Percentiles rank a stretch among this genome's conserved stretches.
Evolutionary conservation across 1,284 basidiomycete species (phyloP).

Genomic region (Bjerkandera adusta): DNA sequence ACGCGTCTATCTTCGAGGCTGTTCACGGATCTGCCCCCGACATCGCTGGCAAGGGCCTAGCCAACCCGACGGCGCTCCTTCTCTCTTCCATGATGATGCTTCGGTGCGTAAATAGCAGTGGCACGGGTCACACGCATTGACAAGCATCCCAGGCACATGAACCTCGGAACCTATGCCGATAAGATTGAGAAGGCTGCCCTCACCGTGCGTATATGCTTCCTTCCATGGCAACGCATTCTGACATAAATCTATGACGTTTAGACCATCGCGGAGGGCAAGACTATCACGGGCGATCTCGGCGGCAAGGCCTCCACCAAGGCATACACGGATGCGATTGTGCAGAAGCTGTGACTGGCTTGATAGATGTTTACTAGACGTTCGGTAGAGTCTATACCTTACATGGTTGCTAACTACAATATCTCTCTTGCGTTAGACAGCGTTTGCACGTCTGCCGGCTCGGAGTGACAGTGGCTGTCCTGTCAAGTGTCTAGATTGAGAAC

Average conservation of each 20-base stretch:
- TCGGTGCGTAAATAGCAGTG: conserved; percentile 48
- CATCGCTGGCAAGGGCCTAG: conserved; percentile 90
- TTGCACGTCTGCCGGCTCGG: conserved; percentile 1
- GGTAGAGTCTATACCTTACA: conserved; percentile 24
- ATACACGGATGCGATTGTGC: conserved; percentile 87
- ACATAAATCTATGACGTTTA: conserved; percentile 33
- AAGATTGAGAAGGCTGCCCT: conserved; percentile 94
- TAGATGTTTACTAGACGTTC: conserved; percentile 28
- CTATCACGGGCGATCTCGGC: conserved; percentile 90
- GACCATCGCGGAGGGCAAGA: conserved; percentile 95
- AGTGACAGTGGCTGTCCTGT: conserved; percentile 6
- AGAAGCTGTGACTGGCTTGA: conserved; percentile 54
- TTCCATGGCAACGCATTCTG: conserved; percentile 17
- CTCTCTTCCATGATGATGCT: conserved; percentile 98
- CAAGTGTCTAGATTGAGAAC: neutral
- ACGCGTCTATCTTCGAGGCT: conserved; percentile 99
- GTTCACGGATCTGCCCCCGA: conserved; percentile 96
- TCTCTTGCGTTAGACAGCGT: neutral
- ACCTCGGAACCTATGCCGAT: conserved; percentile 80
- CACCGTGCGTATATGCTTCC: conserved; percentile 44
- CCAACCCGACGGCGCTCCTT: conserved; percentile 97
- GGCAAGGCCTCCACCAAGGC: conserved; percentile 87
- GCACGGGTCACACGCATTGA: conserved; percentile 19
- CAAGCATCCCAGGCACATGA: conserved; percentile 80
- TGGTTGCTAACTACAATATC: conserved; percentile 17